Evolutionary conservation across 495 filamentous ascomycete species (phyloP).

Genomic region (Pyronema domesticum): DNA sequence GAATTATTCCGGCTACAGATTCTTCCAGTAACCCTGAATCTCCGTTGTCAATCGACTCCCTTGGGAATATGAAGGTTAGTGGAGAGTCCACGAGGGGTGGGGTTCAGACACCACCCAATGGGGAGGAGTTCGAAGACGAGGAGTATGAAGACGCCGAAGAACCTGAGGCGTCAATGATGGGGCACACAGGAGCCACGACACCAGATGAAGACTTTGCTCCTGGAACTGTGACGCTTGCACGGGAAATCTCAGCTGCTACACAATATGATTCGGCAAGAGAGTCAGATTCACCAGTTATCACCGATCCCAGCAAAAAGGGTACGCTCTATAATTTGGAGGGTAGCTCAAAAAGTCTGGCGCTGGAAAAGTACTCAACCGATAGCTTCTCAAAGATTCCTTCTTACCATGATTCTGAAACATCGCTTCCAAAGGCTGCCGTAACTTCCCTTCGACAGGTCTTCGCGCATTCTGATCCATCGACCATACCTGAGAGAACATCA

Average conservation of each 20-base stretch:
- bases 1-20: slow-evolving; percentile 8
- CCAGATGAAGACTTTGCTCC: slow-evolving; percentile 5
- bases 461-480: not conserved
- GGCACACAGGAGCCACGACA: slow-evolving; percentile 17
- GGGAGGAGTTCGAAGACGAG: not conserved
- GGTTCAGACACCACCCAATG: not conserved
- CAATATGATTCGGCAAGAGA: slow-evolving; percentile 1
- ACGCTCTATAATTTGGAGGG: not conserved
- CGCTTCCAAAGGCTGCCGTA: not conserved
- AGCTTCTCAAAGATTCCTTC: not conserved
- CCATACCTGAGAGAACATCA: not conserved
- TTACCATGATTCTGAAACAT: not conserved
- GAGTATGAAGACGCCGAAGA: not conserved
- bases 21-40: not conserved
- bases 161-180: slow-evolving; percentile 6
- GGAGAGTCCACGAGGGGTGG: not conserved
- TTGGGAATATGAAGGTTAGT: not conserved
- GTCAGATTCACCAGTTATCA: not conserved
- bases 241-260: not conserved
- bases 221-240: not conserved
- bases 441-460: not conserved
- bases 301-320: not conserved
- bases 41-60: not conserved
- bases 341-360: no score
- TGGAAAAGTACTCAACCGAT: not conserved